Conservation (phyloP, 2,329 filamentous ascomycete genomes). For the Phyllachora maydis region DNA sequence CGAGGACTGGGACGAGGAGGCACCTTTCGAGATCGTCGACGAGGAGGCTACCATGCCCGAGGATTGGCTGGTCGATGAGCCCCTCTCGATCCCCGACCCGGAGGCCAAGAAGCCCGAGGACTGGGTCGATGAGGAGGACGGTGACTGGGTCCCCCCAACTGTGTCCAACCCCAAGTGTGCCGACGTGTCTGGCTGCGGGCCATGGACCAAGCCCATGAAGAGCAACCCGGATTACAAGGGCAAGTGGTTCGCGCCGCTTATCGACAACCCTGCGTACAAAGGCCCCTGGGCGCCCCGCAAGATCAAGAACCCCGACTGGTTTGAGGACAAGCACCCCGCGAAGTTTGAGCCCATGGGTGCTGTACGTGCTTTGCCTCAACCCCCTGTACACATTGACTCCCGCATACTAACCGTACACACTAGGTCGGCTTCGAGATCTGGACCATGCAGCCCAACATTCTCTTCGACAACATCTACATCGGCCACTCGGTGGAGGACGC, state of each 20-base stretch:
- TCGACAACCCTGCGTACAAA: constrained; percentile 98
- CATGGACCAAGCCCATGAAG: constrained; percentile 80
- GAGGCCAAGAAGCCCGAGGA: constrained; percentile 96
- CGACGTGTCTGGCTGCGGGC: constrained; percentile 81
- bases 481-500: constrained; percentile 92
- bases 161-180: constrained; percentile 92
- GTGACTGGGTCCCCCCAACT: constrained; percentile 83
- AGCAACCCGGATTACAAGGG: constrained; percentile 97
- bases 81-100: constrained; percentile 66
- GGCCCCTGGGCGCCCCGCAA: constrained; percentile 84
- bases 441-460: constrained; percentile 98
- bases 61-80: constrained; percentile 90
- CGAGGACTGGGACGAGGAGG: constrained; percentile 97
- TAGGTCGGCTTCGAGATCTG: constrained; percentile 98
- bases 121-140: constrained; percentile 99
- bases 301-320: constrained; percentile 93
- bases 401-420: constrained; percentile 5
- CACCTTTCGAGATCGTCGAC: constrained; percentile 88
- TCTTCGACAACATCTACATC: constrained; percentile 99
- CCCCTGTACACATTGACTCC: constrained; percentile 2
- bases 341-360: constrained; percentile 98
- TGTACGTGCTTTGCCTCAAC: constrained; percentile 32
- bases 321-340: constrained; percentile 87
- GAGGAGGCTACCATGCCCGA: constrained; percentile 79
- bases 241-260: constrained; percentile 83